Evolutionary conservation across 2,329 filamentous ascomycete species (phyloP), one percentile per base, ranked within the genome.

Genomic region (Cadophora malorum): DNA sequence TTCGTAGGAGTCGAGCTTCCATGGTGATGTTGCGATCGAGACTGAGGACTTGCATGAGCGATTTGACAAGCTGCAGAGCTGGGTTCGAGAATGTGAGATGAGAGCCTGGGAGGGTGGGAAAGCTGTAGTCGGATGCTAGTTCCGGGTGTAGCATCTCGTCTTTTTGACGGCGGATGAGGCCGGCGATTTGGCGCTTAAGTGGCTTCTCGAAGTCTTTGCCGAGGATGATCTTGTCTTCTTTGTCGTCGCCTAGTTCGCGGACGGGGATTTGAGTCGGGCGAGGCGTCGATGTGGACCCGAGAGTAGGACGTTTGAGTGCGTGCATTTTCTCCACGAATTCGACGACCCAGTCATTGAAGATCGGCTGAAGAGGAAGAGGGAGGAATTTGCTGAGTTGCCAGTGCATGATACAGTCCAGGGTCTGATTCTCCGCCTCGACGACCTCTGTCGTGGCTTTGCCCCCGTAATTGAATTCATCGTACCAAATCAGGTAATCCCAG

Each of bases 401-500:
- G 80, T 97, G 92, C 94, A 99, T 98, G 75, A 99, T 89, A 12
- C 92, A 96, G 74, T 97, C 91, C 16, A 98, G 85, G 3, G 88
- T 85, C 77, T 97, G 94, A 55, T 91, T 88, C 74, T 95, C 93
- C 10, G 84, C 84, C 73, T 90, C 89, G 8, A 91, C 85, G 3
- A 97, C 92, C 75, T 96, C 88, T 61, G 90, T 88, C 73, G 93
- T 97, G 4, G 92, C 96, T 76, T 96, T 96, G 69, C 96, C 96
- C 65, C 96, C 96, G 76, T 98, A 98, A 82, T 99, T 99, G 84
- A 95, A 97, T 80, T 97, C 93, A 74, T 99, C 96, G 74, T 98
- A 98, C 96, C 96, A 99, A 4, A 97, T 90, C 0, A 99, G 88
- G 76, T 97, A 98, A 79, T 99, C 96, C 96, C 96, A 99, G 80